Percentiles rank a stretch among this genome's conserved stretches.
Conservation (phyloP, 352 stramenopile genomes). For the Aphanomyces invadans region DNA sequence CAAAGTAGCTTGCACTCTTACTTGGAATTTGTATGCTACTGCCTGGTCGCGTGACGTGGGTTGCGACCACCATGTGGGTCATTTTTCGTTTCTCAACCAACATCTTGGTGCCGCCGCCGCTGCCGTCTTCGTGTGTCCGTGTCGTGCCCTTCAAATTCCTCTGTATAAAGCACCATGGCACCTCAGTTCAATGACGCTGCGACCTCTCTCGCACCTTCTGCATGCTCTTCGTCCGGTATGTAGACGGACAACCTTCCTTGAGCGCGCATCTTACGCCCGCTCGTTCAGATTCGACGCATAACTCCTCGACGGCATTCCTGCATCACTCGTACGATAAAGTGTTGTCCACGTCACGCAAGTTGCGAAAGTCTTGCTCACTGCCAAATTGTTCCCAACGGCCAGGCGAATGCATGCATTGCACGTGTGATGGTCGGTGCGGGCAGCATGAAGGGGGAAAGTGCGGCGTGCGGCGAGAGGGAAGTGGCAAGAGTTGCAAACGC, state of each 20-base stretch:
- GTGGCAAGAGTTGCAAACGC: constrained; percentile 54
- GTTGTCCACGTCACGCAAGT: constrained; percentile 34
- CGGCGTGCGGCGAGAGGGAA: constrained; percentile 53
- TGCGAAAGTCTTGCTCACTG: constrained; percentile 63
- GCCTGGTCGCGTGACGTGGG: background rate
- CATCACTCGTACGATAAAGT: constrained; percentile 23
- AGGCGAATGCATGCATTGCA: constrained; percentile 73
- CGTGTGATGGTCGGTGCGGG: constrained; percentile 65
- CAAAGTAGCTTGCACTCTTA: background rate
- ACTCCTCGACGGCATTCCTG: background rate
- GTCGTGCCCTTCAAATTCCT: background rate
- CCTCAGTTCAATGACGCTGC: background rate
- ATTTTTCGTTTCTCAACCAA: constrained; percentile 14
- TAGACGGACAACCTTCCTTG: background rate
- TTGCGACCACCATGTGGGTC: background rate
- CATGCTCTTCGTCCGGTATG: background rate
- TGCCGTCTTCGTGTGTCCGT: background rate
- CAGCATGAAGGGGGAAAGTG: constrained; percentile 45
- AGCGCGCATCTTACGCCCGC: background rate
- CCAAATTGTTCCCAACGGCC: constrained; percentile 45
- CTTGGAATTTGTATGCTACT: constrained; percentile 8
- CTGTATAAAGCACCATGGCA: background rate
- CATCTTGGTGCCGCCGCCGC: background rate
- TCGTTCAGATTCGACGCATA: background rate
- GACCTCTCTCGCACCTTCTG: background rate